A percentile compares a stretch with the other conserved stretches of the same genome.
phyloP scores from a whole-genome alignment of 257 asterid genomes.

The Jacaranda copaia region DNA sequence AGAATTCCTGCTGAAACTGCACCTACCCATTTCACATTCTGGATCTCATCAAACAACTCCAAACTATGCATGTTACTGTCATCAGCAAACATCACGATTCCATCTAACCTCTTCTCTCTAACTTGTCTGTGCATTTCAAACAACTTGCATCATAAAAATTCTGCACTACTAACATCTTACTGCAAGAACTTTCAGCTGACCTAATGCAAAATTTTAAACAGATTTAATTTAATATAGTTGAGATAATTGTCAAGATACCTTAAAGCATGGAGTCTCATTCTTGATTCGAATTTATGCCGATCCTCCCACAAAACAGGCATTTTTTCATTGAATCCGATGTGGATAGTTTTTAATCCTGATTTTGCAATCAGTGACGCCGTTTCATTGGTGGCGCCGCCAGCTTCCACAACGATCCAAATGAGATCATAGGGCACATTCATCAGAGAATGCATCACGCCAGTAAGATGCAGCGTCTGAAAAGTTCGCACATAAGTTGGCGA shows the following conservation, averaged over 20 bases:
- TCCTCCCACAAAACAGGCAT: constrained; percentile 93
- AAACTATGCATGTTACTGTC: constrained; percentile 96
- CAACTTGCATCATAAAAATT: constrained; percentile 27
- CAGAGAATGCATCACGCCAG: constrained; percentile 93
- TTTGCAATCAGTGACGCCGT: constrained; percentile 75
- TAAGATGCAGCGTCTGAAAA: constrained; percentile 91
- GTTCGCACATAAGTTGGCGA: constrained; percentile 95
- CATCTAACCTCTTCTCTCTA: constrained; percentile 79
- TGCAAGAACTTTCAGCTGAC: background rate
- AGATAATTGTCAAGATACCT: constrained; percentile 54
- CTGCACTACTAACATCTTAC: constrained; percentile 26
- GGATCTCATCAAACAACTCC: constrained; percentile 96
- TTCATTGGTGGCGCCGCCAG: constrained; percentile 79
- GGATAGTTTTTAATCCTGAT: constrained; percentile 71
- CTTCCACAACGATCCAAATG: constrained; percentile 95
- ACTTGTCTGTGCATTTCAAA: constrained; percentile 60
- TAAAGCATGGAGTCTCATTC: constrained; percentile 84
- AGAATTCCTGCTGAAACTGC: constrained; percentile 89
- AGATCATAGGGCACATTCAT: constrained; percentile 89
- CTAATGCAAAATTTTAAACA: background rate
- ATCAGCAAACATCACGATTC: constrained; percentile 90
- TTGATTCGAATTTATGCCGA: constrained; percentile 80
- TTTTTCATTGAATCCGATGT: constrained; percentile 66
- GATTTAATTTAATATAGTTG: background rate
- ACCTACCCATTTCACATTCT: constrained; percentile 89